Conservation (phyloP, 179 eudicot species). For the Beta lomatogona region DNA sequence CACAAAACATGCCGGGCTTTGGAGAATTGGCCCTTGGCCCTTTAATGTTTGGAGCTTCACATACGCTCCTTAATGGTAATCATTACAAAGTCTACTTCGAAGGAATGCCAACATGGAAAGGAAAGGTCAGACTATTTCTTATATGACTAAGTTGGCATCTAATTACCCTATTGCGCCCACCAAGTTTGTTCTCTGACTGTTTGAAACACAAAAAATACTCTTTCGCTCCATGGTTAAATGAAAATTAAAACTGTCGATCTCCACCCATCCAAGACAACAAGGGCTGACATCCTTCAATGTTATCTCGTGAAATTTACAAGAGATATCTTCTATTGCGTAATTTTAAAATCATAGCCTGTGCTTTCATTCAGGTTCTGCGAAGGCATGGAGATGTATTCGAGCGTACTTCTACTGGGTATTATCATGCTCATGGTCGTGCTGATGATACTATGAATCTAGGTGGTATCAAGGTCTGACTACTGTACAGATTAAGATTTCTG, state of each 20-base stretch:
- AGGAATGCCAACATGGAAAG: conserved; percentile 90
- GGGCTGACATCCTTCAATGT: not conserved
- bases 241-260: not conserved
- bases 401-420: conserved; percentile 77
- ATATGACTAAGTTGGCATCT: not conserved
- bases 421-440: conserved; percentile 99
- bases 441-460: conserved; percentile 99
- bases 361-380: conserved; percentile 57
- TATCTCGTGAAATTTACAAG: not conserved
- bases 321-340: not conserved
- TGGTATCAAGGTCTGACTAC: conserved; percentile 77
- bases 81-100: conserved; percentile 81
- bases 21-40: conserved; percentile 97
- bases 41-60: conserved; percentile 85
- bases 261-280: not conserved
- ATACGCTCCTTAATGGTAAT: conserved; percentile 77
- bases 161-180: not conserved
- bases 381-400: conserved; percentile 97
- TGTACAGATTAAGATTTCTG: not conserved
- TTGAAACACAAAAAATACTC: not conserved
- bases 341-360: not conserved
- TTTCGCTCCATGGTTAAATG: not conserved
- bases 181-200: not conserved
- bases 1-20: conserved; percentile 55
- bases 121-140: conserved; percentile 45